Evolutionary conservation across 2,329 filamentous ascomycete genomes (phyloP).

Genomic region (Fusarium veterinarium): DNA sequence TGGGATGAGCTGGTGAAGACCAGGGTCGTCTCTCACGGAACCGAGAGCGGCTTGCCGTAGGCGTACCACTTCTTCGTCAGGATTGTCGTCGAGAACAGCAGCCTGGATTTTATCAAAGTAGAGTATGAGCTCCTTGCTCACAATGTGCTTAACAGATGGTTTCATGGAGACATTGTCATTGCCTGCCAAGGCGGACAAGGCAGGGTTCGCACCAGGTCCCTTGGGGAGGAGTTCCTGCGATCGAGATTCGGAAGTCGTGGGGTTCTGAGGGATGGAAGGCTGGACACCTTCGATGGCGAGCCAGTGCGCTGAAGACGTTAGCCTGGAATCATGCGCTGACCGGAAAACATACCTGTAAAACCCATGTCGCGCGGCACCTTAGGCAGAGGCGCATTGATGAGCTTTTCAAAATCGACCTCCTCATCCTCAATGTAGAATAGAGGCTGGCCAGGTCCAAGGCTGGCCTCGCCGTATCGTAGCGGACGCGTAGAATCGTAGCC

Average conservation of each 20-base stretch:
- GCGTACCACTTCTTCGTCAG: conserved; percentile 77
- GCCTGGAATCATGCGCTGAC: neutral
- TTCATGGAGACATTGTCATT: conserved; percentile 87
- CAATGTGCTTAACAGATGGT: conserved; percentile 92
- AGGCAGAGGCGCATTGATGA: conserved; percentile 95
- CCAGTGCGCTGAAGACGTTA: conserved; percentile 80
- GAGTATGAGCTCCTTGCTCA: conserved; percentile 94
- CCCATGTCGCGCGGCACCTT: conserved; percentile 94
- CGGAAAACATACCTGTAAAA: conserved; percentile 76
- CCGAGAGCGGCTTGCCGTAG: conserved; percentile 87
- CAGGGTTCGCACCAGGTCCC: conserved; percentile 87
- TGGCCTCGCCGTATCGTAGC: conserved; percentile 92
- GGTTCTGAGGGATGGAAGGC: conserved; percentile 95
- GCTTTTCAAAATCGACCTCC: conserved; percentile 98
- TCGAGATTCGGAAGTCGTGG: conserved; percentile 84
- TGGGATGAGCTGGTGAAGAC: conserved; percentile 92
- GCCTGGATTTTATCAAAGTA: conserved; percentile 97
- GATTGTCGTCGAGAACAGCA: conserved; percentile 87
- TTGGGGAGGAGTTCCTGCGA: conserved; percentile 90
- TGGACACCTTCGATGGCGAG: conserved; percentile 97
- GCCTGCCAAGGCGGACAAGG: conserved; percentile 82
- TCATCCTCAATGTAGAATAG: conserved; percentile 98
- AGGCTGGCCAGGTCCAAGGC: conserved; percentile 90
- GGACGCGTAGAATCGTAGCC: conserved; percentile 94
- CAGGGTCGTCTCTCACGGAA: conserved; percentile 88